Evolutionary conservation across 2,329 filamentous ascomycete species (phyloP).

Genomic region (Colletotrichum gloeosporioides): DNA sequence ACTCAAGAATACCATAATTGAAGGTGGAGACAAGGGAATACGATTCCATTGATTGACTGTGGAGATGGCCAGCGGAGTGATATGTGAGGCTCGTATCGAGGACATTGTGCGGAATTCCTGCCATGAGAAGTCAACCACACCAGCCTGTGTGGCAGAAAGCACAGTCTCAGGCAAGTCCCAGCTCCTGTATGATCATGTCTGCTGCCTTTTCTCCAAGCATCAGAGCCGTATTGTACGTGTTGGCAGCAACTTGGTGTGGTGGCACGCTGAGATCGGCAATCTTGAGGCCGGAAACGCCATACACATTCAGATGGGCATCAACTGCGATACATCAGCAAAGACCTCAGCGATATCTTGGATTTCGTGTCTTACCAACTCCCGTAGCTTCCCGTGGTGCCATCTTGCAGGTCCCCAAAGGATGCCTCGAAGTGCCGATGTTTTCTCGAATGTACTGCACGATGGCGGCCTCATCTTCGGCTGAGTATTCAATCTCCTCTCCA

Average conservation of each 20-base stretch:
- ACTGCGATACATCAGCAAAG: slow-evolving; percentile 28
- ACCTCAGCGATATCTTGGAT: background rate
- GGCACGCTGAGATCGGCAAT: slow-evolving; percentile 43
- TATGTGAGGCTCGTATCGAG: background rate
- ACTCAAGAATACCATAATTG: background rate
- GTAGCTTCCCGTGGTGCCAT: slow-evolving; percentile 45
- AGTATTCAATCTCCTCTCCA: slow-evolving; percentile 46
- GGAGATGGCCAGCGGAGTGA: background rate
- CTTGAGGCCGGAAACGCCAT: slow-evolving; percentile 46
- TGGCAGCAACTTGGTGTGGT: slow-evolving; percentile 46
- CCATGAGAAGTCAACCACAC: background rate
- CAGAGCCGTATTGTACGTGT: slow-evolving; percentile 54
- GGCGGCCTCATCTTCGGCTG: slow-evolving; percentile 52
- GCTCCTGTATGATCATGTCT: slow-evolving; percentile 42
- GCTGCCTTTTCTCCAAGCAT: slow-evolving; percentile 50
- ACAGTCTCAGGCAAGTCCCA: slow-evolving; percentile 25
- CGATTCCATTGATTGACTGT: background rate
- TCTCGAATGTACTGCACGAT: slow-evolving; percentile 51
- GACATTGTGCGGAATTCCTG: background rate
- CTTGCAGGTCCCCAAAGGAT: slow-evolving; percentile 49
- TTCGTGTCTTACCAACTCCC: slow-evolving; percentile 22
- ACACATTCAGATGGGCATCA: slow-evolving; percentile 43
- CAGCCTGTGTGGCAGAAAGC: background rate
- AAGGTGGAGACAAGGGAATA: background rate
- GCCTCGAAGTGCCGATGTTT: slow-evolving; percentile 48